phyloP scores from a whole-genome alignment of 345 rosid genomes.

The Xanthoceras sorbifolium region DNA sequence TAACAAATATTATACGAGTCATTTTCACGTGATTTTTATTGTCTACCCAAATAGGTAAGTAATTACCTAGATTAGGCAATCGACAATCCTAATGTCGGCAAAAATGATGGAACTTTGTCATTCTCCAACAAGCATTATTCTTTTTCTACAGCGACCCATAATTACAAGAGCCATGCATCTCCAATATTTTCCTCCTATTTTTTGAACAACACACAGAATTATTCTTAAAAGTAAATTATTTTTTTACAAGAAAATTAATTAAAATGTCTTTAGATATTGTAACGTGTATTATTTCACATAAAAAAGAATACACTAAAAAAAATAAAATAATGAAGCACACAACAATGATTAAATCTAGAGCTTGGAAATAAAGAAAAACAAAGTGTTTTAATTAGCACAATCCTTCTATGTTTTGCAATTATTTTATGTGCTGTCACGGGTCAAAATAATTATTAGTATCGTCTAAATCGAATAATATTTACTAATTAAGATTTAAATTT shows the following conservation, averaged over 20 bases:
- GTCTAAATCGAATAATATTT: not conserved
- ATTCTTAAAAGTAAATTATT: not conserved
- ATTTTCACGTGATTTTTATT: constrained; percentile 11
- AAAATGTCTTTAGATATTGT: not conserved
- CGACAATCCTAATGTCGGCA: constrained; percentile 30
- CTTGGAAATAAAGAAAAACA: not conserved
- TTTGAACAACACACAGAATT: too few relatives aligned
- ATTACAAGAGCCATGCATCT: not conserved
- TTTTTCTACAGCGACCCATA: not conserved
- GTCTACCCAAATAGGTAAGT: constrained; percentile 9
- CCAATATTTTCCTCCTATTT: not conserved
- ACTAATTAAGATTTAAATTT: too few relatives aligned
- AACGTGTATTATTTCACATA: too few relatives aligned
- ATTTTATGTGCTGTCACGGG: too few relatives aligned
- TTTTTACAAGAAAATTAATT: not conserved
- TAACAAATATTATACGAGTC: constrained; percentile 14
- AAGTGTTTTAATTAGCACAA: not conserved
- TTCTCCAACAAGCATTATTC: not conserved
- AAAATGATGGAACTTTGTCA: constrained; percentile 17
- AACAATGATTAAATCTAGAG: not conserved
- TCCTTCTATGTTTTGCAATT: too few relatives aligned
- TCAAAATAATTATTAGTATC: too few relatives aligned
- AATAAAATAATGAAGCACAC: not conserved
- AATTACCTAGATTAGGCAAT: constrained; percentile 4
- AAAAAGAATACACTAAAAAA: too few relatives aligned